phyloP scores from a whole-genome alignment of 257 asterid species.

The Lavandula angustifolia region DNA sequence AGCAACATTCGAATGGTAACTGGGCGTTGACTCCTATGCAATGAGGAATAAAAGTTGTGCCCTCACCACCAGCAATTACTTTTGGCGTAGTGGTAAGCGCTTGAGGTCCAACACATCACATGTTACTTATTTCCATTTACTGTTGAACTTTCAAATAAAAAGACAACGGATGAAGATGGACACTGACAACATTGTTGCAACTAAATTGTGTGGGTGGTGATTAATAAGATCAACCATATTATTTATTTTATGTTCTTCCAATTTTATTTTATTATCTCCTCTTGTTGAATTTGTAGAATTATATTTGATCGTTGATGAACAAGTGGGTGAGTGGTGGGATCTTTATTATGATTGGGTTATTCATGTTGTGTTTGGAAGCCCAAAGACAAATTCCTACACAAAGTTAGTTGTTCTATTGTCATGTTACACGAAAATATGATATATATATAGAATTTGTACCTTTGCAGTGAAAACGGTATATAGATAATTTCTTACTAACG shows the following conservation, averaged over 20 bases:
- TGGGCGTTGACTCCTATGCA: too few relatives aligned
- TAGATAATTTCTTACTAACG: too few relatives aligned
- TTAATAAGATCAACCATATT: neutral
- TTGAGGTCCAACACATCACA: conserved; percentile 9
- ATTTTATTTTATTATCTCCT: too few relatives aligned
- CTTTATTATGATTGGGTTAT: neutral
- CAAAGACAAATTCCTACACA: too few relatives aligned
- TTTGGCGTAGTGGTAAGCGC: too few relatives aligned
- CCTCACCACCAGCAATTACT: too few relatives aligned
- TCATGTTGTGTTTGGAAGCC: neutral
- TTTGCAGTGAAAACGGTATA: too few relatives aligned
- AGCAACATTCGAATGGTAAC: too few relatives aligned
- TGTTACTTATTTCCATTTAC: conserved; percentile 37
- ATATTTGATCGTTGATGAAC: neutral
- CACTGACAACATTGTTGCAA: conserved; percentile 38
- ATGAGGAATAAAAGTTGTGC: too few relatives aligned
- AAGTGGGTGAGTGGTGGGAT: neutral
- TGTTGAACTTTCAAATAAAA: conserved; percentile 24
- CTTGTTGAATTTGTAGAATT: too few relatives aligned
- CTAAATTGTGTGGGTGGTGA: conserved; percentile 25
- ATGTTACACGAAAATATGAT: too few relatives aligned
- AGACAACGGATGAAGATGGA: conserved; percentile 40
- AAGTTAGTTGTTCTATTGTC: neutral
- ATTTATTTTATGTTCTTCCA: neutral
- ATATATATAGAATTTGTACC: too few relatives aligned